A percentile compares a stretch with the other conserved stretches of the same genome.
phyloP scores from a whole-genome alignment of 2,329 filamentous ascomycete species.

The Diplodia intermedia region DNA sequence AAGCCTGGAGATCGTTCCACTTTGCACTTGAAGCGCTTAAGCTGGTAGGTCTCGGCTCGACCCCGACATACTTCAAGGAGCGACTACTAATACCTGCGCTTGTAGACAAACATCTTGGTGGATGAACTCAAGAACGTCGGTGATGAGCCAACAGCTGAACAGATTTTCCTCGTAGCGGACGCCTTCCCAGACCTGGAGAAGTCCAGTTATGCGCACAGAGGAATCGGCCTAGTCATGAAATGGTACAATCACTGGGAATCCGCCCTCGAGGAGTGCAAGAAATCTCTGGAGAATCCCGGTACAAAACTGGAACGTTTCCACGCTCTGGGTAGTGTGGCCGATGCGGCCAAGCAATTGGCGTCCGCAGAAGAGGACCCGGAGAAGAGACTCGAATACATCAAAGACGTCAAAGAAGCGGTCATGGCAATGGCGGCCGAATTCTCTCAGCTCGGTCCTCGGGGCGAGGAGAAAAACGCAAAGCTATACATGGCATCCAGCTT shows the following conservation, averaged over 20 bases:
- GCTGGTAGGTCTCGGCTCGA: neutral
- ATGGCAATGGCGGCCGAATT: neutral
- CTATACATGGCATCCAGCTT: neutral
- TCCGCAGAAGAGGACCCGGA: neutral
- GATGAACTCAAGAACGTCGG: neutral
- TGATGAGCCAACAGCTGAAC: constrained; percentile 1
- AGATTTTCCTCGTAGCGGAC: constrained; percentile 7
- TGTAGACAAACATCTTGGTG: neutral
- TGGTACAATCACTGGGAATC: neutral
- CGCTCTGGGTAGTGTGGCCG: neutral
- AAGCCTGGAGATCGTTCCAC: neutral
- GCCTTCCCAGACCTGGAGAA: constrained; percentile 17
- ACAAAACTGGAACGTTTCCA: neutral
- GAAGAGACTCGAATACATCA: neutral
- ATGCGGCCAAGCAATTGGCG: neutral
- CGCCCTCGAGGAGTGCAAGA: neutral
- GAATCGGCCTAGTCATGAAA: constrained; percentile 1
- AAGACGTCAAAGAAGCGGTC: neutral
- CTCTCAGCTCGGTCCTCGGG: neutral
- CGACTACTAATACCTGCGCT: neutral
- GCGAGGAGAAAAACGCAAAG: constrained; percentile 12
- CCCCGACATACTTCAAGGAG: too few relatives aligned
- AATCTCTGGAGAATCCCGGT: neutral
- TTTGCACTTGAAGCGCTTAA: constrained; percentile 2
- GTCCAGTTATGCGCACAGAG: constrained; percentile 4